phyloP scores from a whole-genome alignment of 2,329 filamentous ascomycete genomes.

The Colletotrichum lindemuthianum region DNA sequence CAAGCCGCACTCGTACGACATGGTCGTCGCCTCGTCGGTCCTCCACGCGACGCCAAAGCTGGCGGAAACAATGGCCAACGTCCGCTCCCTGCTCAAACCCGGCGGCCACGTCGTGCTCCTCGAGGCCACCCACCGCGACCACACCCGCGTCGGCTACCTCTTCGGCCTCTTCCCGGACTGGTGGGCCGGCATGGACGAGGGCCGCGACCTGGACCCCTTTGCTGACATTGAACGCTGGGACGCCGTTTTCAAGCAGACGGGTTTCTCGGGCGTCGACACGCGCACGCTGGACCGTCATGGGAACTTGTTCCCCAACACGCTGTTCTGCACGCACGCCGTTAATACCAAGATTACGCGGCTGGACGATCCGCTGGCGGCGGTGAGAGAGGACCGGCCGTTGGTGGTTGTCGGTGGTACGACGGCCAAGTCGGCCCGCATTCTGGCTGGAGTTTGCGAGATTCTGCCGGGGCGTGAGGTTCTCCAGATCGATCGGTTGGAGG shows the following conservation, averaged over 20 bases:
- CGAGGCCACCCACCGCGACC: not conserved
- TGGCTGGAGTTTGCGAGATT: no score
- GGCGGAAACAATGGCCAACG: constrained; percentile 38
- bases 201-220: not conserved
- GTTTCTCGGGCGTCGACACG: not conserved
- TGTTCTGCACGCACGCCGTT: constrained; percentile 15
- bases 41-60: constrained; percentile 49
- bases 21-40: constrained; percentile 49
- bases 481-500: not conserved
- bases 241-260: not conserved
- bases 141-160: not conserved
- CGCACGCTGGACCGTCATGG: constrained; percentile 4
- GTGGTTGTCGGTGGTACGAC: constrained; percentile 2
- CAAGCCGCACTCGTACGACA: constrained; percentile 44
- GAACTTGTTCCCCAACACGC: constrained; percentile 14
- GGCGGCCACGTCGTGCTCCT: constrained; percentile 37
- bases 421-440: no score
- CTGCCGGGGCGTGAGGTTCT: not conserved
- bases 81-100: constrained; percentile 42
- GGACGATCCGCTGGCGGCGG: not conserved
- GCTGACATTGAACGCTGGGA: not conserved
- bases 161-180: not conserved
- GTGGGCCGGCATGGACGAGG: not conserved
- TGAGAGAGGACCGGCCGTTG: not conserved
- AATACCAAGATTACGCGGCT: not conserved